Evolutionary conservation across 129 eudicot species (phyloP), one percentile per base, ranked within the genome.

Genomic region (Flaveria ramosissima): DNA sequence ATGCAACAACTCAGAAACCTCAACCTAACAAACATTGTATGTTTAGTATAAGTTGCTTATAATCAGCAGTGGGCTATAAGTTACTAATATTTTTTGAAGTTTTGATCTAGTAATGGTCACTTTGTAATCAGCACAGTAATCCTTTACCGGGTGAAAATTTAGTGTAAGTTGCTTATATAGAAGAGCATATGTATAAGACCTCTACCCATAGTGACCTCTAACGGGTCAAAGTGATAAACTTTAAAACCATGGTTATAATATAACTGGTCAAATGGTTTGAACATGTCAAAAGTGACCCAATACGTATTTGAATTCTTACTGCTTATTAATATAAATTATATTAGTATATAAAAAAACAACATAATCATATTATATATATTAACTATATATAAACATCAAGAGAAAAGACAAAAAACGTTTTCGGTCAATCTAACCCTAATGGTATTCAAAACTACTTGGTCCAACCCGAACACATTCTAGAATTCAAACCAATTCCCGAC

Each of bases 1-100:
- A 36, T 68, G 50, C 47, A 61, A 63, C 60, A 77, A 16, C 24
- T 13, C 51, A 47, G 48, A 70, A 67, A n/a, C 6, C 63, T 51
- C 32, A 63, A 24, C 39, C 27, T n/a, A 51, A 71, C 42, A 50
- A 19, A 51, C 46, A 70, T 48, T 15, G 50, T 24, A 15, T 27
- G 27, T 26, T 11, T 21, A 57, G 7, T n/a, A n/a, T n/a, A n/a
- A 16, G 5, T 36, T 36, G 41, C 41, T 36, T 36, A 36, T 36
- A 36, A 36, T 5, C 41, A 36, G 41, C 41, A 36, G 41, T 36
- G 41, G 59, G 6, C 42, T 15, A 23, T 15, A 8, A 26, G 16
- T 48, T 26, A 70, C 46, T 24, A 26, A 47, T 43, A 76, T 12
- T 19, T 7, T 15, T 48, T 9, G 42, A 9, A 36, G 9, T 8